Percentiles rank a stretch among this genome's conserved stretches.
Conservation (phyloP, 805 yeast species). For the Wickerhamomyces bisporus region DNA sequence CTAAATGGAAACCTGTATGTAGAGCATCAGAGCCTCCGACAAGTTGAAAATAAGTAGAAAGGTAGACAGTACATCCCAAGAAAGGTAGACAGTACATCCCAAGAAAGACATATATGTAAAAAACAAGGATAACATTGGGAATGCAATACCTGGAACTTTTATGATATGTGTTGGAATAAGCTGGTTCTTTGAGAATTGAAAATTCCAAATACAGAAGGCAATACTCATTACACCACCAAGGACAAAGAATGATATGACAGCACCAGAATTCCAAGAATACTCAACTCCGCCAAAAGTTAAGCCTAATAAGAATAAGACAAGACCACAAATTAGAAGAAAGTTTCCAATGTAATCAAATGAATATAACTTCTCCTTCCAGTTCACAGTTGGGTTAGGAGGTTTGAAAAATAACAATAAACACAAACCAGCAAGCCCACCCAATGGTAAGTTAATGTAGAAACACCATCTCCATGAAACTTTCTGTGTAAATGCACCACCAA, state of each 20-base stretch:
- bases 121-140: too few species aligned
- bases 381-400: slow-evolving; percentile 39
- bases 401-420: slow-evolving; percentile 28
- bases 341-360: slow-evolving; percentile 47
- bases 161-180: too few species aligned
- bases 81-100: slow-evolving; percentile 4
- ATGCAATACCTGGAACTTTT: too few species aligned
- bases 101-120: too few species aligned
- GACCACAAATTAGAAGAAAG: slow-evolving; percentile 33
- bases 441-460: slow-evolving; percentile 54
- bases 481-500: slow-evolving; percentile 63
- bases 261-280: slow-evolving; percentile 44
- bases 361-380: slow-evolving; percentile 30
- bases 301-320: slow-evolving; percentile 41
- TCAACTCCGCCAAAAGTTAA: slow-evolving; percentile 48
- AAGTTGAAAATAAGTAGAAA: slow-evolving; percentile 40
- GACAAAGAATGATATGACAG: slow-evolving; percentile 41
- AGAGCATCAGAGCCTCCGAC: slow-evolving; percentile 34
- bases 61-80: slow-evolving; percentile 15
- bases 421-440: slow-evolving; percentile 45
- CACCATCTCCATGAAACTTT: slow-evolving; percentile 70
- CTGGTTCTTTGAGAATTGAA: slow-evolving; percentile 18
- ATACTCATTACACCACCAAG: slow-evolving; percentile 38
- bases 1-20: slow-evolving; percentile 39
- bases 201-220: slow-evolving; percentile 19